phyloP scores from a whole-genome alignment of 148 eudicot species.

The Suaeda aralocaspica region DNA sequence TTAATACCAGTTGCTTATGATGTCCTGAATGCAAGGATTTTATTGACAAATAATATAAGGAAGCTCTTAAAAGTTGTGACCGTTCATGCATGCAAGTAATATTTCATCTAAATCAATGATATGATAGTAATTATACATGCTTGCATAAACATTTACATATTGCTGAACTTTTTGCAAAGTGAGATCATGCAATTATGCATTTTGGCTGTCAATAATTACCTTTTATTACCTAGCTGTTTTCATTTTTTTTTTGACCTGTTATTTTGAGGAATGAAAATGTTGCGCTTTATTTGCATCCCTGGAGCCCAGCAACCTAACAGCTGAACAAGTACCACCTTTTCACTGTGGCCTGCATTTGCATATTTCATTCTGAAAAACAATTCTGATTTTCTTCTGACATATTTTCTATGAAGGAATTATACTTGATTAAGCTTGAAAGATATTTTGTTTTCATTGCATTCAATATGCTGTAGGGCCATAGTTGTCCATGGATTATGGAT shows the following conservation, averaged over 20 bases:
- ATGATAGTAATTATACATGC: neutral
- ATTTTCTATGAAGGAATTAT: neutral
- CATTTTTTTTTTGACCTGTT: neutral
- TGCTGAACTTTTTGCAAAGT: neutral
- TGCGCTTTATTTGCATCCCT: neutral
- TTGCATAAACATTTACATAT: neutral
- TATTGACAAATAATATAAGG: constrained; percentile 79
- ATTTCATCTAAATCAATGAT: constrained; percentile 20
- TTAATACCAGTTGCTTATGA: constrained; percentile 83
- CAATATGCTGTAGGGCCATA: neutral
- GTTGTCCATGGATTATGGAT: neutral
- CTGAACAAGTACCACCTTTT: neutral
- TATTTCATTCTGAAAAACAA: constrained; percentile 7
- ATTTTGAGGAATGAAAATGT: neutral
- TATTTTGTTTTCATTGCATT: neutral
- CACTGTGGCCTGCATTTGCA: neutral
- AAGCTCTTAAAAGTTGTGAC: constrained; percentile 76
- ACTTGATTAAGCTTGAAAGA: neutral
- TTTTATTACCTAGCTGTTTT: neutral
- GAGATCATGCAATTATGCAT: neutral
- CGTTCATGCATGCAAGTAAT: constrained; percentile 90
- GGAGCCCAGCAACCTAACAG: neutral
- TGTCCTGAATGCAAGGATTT: constrained; percentile 72
- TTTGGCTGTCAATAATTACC: neutral
- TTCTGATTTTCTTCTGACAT: constrained; percentile 3